Evolutionary conservation across 2,329 filamentous ascomycete species (phyloP).

Genomic region (Microascus cirrosus): DNA sequence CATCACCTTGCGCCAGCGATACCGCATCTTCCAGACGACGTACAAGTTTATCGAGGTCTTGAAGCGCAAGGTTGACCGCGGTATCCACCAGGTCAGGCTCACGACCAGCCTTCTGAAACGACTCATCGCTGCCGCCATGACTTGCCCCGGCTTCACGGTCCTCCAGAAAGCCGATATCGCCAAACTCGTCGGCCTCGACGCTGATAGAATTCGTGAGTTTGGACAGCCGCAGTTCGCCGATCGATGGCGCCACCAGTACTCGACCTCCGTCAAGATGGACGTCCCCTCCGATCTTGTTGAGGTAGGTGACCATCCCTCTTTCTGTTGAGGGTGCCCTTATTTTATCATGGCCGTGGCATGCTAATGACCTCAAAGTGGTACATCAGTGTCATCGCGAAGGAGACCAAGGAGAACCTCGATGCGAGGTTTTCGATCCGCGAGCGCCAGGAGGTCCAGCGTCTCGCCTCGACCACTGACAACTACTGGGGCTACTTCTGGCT

Average conservation of each 20-base stretch:
- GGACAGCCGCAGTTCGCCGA: slow-evolving; percentile 36
- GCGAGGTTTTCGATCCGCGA: slow-evolving; percentile 26
- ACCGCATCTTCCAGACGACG: slow-evolving; percentile 38
- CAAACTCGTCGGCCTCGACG: slow-evolving; percentile 23
- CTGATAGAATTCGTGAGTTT: slow-evolving; percentile 21
- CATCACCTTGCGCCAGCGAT: slow-evolving; percentile 47
- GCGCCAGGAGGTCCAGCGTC: slow-evolving; percentile 23
- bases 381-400: slow-evolving; percentile 41
- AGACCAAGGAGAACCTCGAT: slow-evolving; percentile 28
- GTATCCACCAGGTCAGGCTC: slow-evolving; percentile 29
- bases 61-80: slow-evolving; percentile 24
- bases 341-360: neutral
- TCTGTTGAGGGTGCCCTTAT: too few species aligned
- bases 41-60: slow-evolving; percentile 36
- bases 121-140: slow-evolving; percentile 38
- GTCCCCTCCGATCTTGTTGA: slow-evolving; percentile 41
- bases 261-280: slow-evolving; percentile 35
- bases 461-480: slow-evolving; percentile 20
- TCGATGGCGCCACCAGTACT: slow-evolving; percentile 41
- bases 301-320: slow-evolving; percentile 23
- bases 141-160: slow-evolving; percentile 49
- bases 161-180: slow-evolving; percentile 51
- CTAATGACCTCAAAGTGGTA: slow-evolving; percentile 35
- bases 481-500: slow-evolving; percentile 44
- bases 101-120: slow-evolving; percentile 42